Evolutionary conservation across 192 early-diverging fungal genomes (phyloP), one percentile per base, ranked within the genome.

Genomic region (Martensiomyces pterosporus): DNA sequence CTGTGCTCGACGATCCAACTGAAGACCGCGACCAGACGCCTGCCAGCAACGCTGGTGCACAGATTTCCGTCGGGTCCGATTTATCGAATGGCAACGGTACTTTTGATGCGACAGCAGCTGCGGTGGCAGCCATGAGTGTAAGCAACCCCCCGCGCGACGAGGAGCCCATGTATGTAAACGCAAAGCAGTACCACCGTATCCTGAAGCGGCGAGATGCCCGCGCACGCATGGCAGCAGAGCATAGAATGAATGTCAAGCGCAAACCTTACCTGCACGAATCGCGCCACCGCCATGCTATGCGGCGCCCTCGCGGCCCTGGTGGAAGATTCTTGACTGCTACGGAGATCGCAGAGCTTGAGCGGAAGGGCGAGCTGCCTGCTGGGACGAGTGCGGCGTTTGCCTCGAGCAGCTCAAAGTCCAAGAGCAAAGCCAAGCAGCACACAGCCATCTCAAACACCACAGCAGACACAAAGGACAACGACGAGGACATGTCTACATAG

Each of bases 141-240:
- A 60, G 57, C 43, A 60, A 52, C 43, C 50, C 65, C 3, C 65
- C 65, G 24, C 56, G 68, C 21, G 68, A 82, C 24, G 88, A 91
- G 36, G 87, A 91, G 37, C 89, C 91, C 9, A 72, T 93, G 18
- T 95, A 94, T 64, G 92, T 95, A 9, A 95, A 95, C 60, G 89
- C 91, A 12, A 93, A 92, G 62, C 92, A 95, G 64, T 95, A 92
- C 57, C 86, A 91, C 52, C 79, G 92, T 22, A 95, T 95, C 57
- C 62, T 95, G 25, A 91, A 91, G 55, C 77, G 92, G 22, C 67
- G 92, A 50, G 89, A 89, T 33, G 90, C 92, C 16, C 67, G 91
- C 35, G 82, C 85, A 15, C 79, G 78, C 40, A 57, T 85, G 32
- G 86, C 87, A 49, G 89, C 85, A 21, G 26, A 79, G 57, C 83